A percentile compares a stretch with the other conserved stretches of the same genome.
Conservation (phyloP, 78 protist genomes). For the Polysphondylium violaceum region DNA sequence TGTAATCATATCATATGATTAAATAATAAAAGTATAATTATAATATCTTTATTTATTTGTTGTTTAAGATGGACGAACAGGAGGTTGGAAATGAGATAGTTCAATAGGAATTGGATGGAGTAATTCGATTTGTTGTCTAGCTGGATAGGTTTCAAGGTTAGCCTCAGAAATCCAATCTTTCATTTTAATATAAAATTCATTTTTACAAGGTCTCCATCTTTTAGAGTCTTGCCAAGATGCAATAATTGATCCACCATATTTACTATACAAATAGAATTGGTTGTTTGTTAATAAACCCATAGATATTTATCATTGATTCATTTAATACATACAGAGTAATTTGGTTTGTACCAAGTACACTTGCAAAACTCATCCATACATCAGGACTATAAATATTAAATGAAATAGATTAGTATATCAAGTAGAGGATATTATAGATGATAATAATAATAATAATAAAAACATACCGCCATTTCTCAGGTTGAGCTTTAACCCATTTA, state of each 20-base stretch:
- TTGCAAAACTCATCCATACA: slow-evolving; percentile 12
- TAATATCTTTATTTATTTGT: too few relatives aligned
- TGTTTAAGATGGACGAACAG: too few relatives aligned
- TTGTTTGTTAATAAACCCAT: background rate
- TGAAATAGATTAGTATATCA: too few relatives aligned
- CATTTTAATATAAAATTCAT: slow-evolving; percentile 67
- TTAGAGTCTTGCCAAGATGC: slow-evolving; percentile 73
- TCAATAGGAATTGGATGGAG: background rate
- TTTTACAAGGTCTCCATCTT: slow-evolving; percentile 40
- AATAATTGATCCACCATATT: slow-evolving; percentile 58
- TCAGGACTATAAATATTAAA: too few relatives aligned
- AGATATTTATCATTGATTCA: background rate
- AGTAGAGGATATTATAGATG: too few relatives aligned
- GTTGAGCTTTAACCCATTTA: slow-evolving; percentile 70
- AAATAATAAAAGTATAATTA: too few relatives aligned
- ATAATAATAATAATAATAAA: too few relatives aligned
- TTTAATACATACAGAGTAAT: slow-evolving; percentile 5
- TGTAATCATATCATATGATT: too few relatives aligned
- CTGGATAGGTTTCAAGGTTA: slow-evolving; percentile 37
- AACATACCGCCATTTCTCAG: slow-evolving; percentile 74
- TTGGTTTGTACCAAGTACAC: slow-evolving; percentile 30
- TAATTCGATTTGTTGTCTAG: slow-evolving; percentile 36
- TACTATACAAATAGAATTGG: background rate
- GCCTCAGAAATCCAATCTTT: slow-evolving; percentile 54
- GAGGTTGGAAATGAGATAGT: slow-evolving; percentile 11